Conservation (phyloP, 768 basidiomycete genomes). For the Naematelia encephala region DNA sequence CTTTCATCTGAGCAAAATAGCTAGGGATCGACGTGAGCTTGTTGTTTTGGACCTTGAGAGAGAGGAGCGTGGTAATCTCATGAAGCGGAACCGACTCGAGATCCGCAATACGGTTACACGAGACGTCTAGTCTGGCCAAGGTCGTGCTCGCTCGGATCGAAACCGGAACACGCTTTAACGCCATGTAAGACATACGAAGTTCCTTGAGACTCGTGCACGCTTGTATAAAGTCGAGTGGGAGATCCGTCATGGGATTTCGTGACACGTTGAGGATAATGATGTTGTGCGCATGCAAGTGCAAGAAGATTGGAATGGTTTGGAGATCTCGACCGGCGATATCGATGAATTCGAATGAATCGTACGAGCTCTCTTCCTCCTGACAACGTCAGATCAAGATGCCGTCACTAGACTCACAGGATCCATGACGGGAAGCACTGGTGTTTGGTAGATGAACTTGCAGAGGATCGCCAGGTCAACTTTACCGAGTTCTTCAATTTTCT, state of each 20-base stretch:
- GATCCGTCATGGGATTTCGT: slow-evolving; percentile 90
- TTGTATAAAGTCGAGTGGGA: slow-evolving; percentile 94
- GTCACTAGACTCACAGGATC: slow-evolving; percentile 36
- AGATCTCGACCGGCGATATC: slow-evolving; percentile 78
- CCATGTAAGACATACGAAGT: slow-evolving; percentile 82
- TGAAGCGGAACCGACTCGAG: slow-evolving; percentile 82
- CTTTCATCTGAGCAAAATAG: slow-evolving; percentile 72
- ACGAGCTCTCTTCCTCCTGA: slow-evolving; percentile 69
- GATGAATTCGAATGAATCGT: slow-evolving; percentile 70
- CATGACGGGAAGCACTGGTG: slow-evolving; percentile 50
- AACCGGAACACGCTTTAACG: slow-evolving; percentile 86
- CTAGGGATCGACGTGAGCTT: slow-evolving; percentile 79
- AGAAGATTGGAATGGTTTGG: slow-evolving; percentile 79
- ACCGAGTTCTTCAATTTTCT: slow-evolving; percentile 72
- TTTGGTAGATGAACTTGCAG: slow-evolving; percentile 82
- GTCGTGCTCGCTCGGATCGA: slow-evolving; percentile 71
- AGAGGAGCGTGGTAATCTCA: slow-evolving; percentile 65
- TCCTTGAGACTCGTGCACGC: slow-evolving; percentile 77
- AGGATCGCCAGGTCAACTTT: slow-evolving; percentile 78
- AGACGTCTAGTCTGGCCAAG: slow-evolving; percentile 77
- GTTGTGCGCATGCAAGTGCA: slow-evolving; percentile 77
- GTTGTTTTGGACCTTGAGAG: slow-evolving; percentile 82
- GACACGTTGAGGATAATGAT: slow-evolving; percentile 84
- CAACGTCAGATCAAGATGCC: slow-evolving; percentile 8
- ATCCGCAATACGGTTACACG: slow-evolving; percentile 84